Evolutionary conservation across 2,329 filamentous ascomycete genomes (phyloP).

Genomic region (Shiraia bambusicola): DNA sequence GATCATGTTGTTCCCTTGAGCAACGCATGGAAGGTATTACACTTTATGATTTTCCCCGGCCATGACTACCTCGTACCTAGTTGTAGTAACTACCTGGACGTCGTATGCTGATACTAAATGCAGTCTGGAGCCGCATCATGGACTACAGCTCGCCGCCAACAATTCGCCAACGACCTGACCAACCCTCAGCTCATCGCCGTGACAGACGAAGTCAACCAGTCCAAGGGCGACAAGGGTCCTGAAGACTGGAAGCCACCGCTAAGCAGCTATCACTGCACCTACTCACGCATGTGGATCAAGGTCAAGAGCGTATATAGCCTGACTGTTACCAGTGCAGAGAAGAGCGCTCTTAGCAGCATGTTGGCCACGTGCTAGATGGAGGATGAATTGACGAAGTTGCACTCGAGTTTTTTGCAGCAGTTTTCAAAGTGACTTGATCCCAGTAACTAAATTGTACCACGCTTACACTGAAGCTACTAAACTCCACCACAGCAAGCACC

Average conservation of each 20-base stretch:
- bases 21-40: constrained; percentile 71
- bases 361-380: constrained; percentile 62
- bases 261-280: constrained; percentile 71
- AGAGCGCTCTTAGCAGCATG: constrained; percentile 66
- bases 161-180: constrained; percentile 75
- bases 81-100: no score
- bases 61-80: no score
- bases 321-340: constrained; percentile 71
- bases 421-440: no score
- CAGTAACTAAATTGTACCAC: no score
- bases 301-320: constrained; percentile 74
- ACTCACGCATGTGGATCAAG: constrained; percentile 73
- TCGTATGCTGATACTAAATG: constrained; percentile 1
- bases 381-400: no score
- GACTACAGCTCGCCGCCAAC: constrained; percentile 66
- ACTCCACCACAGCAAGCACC: no score
- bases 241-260: constrained; percentile 71
- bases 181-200: constrained; percentile 78
- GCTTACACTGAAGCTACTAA: no score
- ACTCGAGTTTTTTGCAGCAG: no score
- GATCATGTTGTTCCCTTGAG: constrained; percentile 81
- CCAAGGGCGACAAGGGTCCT: constrained; percentile 72
- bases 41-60: no score
- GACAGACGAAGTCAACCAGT: constrained; percentile 72
- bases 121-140: constrained; percentile 69